Evolutionary conservation across 441 rosid species (phyloP), one percentile per base, ranked within the genome.

Genomic region (Pelargonium citronellum): DNA sequence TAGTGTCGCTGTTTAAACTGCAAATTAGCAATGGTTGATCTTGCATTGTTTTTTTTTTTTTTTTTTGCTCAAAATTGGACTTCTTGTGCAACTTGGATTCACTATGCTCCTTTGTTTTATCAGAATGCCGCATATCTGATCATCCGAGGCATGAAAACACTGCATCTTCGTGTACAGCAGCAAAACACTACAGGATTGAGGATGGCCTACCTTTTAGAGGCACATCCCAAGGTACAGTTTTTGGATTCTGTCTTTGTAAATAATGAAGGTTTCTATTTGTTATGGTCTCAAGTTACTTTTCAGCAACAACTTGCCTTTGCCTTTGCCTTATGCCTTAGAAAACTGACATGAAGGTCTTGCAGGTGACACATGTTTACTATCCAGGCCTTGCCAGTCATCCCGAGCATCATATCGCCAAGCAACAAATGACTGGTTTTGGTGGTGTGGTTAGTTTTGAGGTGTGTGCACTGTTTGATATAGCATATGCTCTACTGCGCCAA

Each of bases 171-270:
- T 86, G 92, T 95, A 86, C 85, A 80, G 91, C 96, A 89, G 84
- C 98, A 95, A 75, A 95, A 95, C 77, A 84, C 87, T 17, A 92
- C 99, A 22, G 99, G 91, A 61, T 69, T 83, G 74, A 85, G 90
- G 96, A 90, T 95, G 96, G 98, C 99, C 91, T 71, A 89, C 82
- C 67, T 95, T 92, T 95, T 95, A 90, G 98, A 95, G 97, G 99
- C 89, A 75, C 60, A 53, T 53, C 60, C 60, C 19, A 53, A 53
- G 60, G 60, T 53, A 53, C 20, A 16, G 8, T 37, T 37, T 37
- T 5, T 37, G 43, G 43, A 37, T 5, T 37, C 43, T 37, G 43
- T 37, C 43, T 37, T 37, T 37, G 43, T 37, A 37, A 55, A 55
- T 17, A 7, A 55, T 17, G 22, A 17, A 55, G 22, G 22, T 55